Conservation (phyloP, 2,329 filamentous ascomycete species). For the Fusarium denticulatum region DNA sequence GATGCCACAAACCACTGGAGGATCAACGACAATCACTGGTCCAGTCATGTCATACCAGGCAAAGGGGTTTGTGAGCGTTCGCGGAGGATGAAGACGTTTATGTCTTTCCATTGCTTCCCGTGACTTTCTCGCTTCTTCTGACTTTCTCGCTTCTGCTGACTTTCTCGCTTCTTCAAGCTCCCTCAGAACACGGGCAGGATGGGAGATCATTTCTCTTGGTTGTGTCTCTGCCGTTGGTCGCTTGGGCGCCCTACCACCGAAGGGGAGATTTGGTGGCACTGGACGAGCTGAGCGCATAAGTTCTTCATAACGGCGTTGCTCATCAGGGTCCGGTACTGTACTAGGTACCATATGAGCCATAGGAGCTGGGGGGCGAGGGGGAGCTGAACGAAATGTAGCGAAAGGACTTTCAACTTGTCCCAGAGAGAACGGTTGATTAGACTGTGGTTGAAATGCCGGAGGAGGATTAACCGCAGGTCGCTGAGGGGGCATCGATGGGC, state of each 20-base stretch:
- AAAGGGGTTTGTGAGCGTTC: slow-evolving; percentile 15
- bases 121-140: background rate
- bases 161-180: background rate
- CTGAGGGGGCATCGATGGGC: background rate
- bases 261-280: background rate
- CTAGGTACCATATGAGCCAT: background rate
- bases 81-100: slow-evolving; percentile 8
- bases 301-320: background rate
- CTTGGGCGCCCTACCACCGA: background rate
- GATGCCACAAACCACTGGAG: slow-evolving; percentile 7
- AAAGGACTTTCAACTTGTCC: background rate
- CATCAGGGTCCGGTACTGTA: background rate
- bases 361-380: background rate
- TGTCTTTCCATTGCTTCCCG: background rate
- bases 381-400: background rate
- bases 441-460: no score
- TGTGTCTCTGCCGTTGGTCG: background rate
- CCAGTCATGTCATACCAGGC: slow-evolving; percentile 30
- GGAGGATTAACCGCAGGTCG: background rate
- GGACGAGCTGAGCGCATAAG: background rate
- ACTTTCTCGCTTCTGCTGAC: no score
- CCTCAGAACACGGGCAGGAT: background rate
- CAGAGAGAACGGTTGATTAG: background rate
- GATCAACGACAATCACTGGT: background rate
- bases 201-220: background rate